Percentiles rank a stretch among this genome's conserved stretches.
Conservation (phyloP, 352 stramenopile genomes). For the Peronospora belbahrii region DNA sequence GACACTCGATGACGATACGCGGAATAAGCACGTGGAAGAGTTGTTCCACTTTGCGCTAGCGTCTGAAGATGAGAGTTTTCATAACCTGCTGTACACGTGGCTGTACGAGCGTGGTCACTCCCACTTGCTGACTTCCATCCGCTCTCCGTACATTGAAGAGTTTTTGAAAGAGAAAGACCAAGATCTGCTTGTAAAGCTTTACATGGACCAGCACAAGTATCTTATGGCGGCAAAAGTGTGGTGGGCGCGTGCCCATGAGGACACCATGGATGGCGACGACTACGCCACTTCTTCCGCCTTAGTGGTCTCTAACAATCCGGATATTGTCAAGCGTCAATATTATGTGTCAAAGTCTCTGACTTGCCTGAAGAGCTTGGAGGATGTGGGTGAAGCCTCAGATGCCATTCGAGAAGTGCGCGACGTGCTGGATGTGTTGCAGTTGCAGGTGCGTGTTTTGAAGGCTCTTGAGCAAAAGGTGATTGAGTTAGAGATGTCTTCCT, state of each 20-base stretch:
- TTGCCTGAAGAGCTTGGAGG: slow-evolving; percentile 72
- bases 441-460: slow-evolving; percentile 79
- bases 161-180: slow-evolving; percentile 81
- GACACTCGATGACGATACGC: slow-evolving; percentile 55
- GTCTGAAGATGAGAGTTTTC: slow-evolving; percentile 65
- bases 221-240: slow-evolving; percentile 76
- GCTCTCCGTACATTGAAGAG: slow-evolving; percentile 69
- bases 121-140: slow-evolving; percentile 51
- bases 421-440: slow-evolving; percentile 71
- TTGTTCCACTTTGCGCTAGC: slow-evolving; percentile 70
- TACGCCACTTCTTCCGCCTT: slow-evolving; percentile 22
- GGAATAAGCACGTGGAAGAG: slow-evolving; percentile 58
- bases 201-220: slow-evolving; percentile 85
- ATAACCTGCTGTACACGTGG: slow-evolving; percentile 78
- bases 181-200: slow-evolving; percentile 78
- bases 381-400: slow-evolving; percentile 58
- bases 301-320: slow-evolving; percentile 49
- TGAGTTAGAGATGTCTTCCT: slow-evolving; percentile 47
- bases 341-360: slow-evolving; percentile 72
- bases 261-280: slow-evolving; percentile 39
- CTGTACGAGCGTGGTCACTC: slow-evolving; percentile 65
- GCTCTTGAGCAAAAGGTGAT: slow-evolving; percentile 59
- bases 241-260: slow-evolving; percentile 68
- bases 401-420: slow-evolving; percentile 75
- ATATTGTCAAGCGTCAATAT: slow-evolving; percentile 77